Evolutionary conservation across 1,139 yeast species (phyloP), one percentile per base, ranked within the genome.

Genomic region (Yamadazyma sp.): DNA sequence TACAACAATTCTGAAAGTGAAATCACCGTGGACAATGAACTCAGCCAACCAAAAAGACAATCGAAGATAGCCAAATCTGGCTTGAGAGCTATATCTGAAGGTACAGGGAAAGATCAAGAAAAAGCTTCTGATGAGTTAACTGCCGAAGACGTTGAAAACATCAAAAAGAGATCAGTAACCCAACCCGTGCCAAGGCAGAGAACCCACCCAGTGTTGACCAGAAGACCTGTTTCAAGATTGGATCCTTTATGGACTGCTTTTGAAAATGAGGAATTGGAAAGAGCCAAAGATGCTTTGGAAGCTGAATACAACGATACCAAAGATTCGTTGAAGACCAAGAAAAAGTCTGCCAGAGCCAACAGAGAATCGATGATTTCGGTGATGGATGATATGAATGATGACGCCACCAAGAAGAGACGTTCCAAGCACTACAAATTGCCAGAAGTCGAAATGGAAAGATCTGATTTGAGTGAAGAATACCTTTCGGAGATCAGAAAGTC

Each of bases 141-240:
- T 8, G 41, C 54, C n/a, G 70, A 66, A 36, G 76, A 70, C 30
- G 48, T 76, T 17, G 78, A 68, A 37, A 55, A 57, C 14, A 51
- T 70, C 45, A 74, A 75, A 50, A 62, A 67, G 46, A 62, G 82
- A 42, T 64, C 79, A 1, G 74, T 67, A 1, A 73, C 81, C 15
- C 74, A 70, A 44, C 76, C 70, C 24, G 54, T 50, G 29, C 62
- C 67, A 5, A 52, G 53, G 45, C 49, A 70, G 48, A 59, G 76
- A 60, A 68, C 46, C 51, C 77, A 54, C 69, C 62, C 75, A 7
- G 48, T 67, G 12, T 62, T 71, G 39, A 64, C 72, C 2, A 60
- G 78, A 48, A 73, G 88, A 53, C 92, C 92, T 7, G 79, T 80
- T 23, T 83, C 90, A 1, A 74, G 80, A 51, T 65, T 84, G 40